A percentile compares a stretch with the other conserved stretches of the same genome.
phyloP scores from a whole-genome alignment of 768 basidiomycete genomes.

The Suillus ampliporus region DNA sequence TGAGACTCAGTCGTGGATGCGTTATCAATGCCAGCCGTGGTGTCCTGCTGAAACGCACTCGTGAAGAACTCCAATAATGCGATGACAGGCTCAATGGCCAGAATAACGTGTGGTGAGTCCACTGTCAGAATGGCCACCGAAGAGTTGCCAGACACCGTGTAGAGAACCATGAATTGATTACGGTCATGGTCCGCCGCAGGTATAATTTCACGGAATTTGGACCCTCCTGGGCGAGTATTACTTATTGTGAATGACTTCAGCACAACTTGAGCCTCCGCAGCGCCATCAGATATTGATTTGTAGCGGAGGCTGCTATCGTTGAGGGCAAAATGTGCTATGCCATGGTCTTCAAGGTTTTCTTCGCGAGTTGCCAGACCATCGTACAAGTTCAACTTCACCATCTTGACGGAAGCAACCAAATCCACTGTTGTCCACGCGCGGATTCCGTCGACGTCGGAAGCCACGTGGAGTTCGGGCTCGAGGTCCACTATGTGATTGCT shows the following conservation, averaged over 20 bases:
- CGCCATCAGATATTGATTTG: constrained; percentile 82
- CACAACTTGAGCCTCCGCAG: constrained; percentile 86
- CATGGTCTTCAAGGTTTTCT: constrained; percentile 68
- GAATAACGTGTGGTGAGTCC: constrained; percentile 91
- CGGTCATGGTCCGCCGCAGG: constrained; percentile 87
- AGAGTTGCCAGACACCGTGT: constrained; percentile 71
- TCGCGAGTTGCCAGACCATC: constrained; percentile 65
- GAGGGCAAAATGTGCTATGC: constrained; percentile 86
- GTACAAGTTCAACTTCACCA: constrained; percentile 87
- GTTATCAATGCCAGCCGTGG: constrained; percentile 20
- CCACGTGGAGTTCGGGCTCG: constrained; percentile 62
- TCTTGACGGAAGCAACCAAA: constrained; percentile 69
- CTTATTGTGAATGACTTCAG: constrained; percentile 91
- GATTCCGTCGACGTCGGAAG: constrained; percentile 27
- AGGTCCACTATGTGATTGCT: constrained; percentile 24
- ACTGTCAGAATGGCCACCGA: constrained; percentile 85
- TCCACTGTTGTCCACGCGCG: constrained; percentile 71
- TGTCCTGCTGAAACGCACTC: constrained; percentile 49
- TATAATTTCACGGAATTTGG: constrained; percentile 93
- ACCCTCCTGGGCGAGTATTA: constrained; percentile 82
- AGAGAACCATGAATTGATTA: constrained; percentile 94
- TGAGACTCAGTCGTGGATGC: constrained; percentile 19
- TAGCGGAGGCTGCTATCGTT: constrained; percentile 78
- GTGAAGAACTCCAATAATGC: constrained; percentile 87
- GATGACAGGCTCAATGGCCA: constrained; percentile 90